These are phyloP conservation scores for Saccharomycopsis oosterbeekiorum DNA, from an alignment of 805 yeast genomes.

Conservation along the genomic window DNA sequence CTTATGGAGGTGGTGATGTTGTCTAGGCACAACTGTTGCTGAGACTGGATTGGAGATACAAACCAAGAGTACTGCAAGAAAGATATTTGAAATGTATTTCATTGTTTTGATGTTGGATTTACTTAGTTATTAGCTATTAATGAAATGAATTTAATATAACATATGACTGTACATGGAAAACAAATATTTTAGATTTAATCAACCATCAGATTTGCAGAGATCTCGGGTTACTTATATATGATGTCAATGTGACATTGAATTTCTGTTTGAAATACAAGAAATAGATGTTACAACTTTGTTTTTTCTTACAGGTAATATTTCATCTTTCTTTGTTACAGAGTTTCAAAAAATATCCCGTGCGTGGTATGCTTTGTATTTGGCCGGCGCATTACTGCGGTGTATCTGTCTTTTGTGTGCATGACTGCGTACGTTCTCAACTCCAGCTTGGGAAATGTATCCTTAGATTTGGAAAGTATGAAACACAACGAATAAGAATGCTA, in stretches of 20 bases:
- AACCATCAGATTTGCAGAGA: not conserved
- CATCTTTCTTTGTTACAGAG: not conserved
- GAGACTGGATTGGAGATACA: not conserved
- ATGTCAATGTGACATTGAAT: not conserved
- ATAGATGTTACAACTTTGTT: not conserved
- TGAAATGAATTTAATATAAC: not conserved
- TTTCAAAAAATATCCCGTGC: not conserved
- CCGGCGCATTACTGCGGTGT: not conserved
- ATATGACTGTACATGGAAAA: not conserved
- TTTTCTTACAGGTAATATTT: not conserved
- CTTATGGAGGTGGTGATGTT: not conserved
- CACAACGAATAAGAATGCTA: not conserved
- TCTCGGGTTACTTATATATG: not conserved
- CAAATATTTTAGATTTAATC: no score
- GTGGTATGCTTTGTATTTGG: not conserved
- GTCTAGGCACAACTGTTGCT: not conserved
- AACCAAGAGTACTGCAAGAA: not conserved
- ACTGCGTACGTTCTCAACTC: not conserved
- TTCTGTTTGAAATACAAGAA: not conserved
- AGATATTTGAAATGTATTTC: not conserved
- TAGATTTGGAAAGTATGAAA: not conserved
- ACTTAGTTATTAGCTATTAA: no score
- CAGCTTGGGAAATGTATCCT: not conserved
- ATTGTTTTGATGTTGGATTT: not conserved
- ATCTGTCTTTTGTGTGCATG: not conserved